phyloP scores from a whole-genome alignment of 768 basidiomycete genomes.

The Pilatotrama ljubarskyi region DNA sequence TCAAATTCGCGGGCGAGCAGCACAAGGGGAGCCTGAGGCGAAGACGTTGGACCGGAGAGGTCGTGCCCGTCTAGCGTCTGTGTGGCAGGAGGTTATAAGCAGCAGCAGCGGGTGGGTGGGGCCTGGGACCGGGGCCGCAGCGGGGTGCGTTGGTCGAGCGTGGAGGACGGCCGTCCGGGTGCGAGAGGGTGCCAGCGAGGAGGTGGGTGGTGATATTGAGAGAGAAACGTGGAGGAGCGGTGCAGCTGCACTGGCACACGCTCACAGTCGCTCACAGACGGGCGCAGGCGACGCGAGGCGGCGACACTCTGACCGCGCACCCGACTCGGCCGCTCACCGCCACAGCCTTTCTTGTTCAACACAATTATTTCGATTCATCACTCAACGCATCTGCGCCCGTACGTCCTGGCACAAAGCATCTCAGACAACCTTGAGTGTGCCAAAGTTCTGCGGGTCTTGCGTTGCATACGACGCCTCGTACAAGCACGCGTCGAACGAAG shows the following conservation, averaged over 20 bases:
- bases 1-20: constrained; percentile 9
- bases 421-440: no score
- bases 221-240: constrained; percentile 11
- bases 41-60: not conserved
- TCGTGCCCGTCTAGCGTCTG: not conserved
- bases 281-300: not conserved
- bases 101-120: no score
- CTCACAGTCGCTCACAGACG: constrained; percentile 10
- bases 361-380: not conserved
- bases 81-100: constrained; percentile 3
- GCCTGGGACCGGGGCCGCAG: constrained; percentile 16
- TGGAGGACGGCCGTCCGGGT: constrained; percentile 1
- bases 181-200: not conserved
- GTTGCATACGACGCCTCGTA: no score
- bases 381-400: not conserved
- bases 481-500: not conserved
- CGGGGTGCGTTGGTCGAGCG: constrained; percentile 23
- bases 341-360: constrained; percentile 1
- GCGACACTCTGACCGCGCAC: constrained; percentile 8
- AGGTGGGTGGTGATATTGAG: constrained; percentile 16
- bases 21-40: no score
- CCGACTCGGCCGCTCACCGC: constrained; percentile 15
- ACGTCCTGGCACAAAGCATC: not conserved
- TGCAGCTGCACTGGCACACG: constrained; percentile 12
- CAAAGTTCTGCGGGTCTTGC: no score